Percentiles rank a stretch among this genome's conserved stretches.
phyloP scores from a whole-genome alignment of 208 protist species.

The Vickermania ingenoplastis region DNA sequence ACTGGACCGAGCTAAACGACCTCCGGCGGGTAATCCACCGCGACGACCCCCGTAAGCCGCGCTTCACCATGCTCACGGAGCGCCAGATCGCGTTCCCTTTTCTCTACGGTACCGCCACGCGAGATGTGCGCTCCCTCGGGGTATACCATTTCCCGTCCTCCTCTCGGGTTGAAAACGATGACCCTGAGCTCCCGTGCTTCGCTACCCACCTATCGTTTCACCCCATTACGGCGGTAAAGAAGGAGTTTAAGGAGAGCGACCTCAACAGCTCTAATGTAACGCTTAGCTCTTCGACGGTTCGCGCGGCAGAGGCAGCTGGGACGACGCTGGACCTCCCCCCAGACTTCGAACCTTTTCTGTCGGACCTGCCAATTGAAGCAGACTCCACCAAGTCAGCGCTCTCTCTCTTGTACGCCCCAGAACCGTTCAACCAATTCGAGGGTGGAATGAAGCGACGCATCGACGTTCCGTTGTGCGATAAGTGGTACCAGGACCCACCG shows the following conservation, averaged over 20 bases:
- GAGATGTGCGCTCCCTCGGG: slow-evolving; percentile 81
- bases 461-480: slow-evolving; percentile 99
- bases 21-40: slow-evolving; percentile 99
- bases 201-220: slow-evolving; percentile 98
- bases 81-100: slow-evolving; percentile 99
- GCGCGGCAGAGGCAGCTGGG: slow-evolving; percentile 4
- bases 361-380: slow-evolving; percentile 87
- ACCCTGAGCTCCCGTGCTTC: slow-evolving; percentile 98
- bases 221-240: slow-evolving; percentile 88
- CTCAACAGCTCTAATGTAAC: slow-evolving; percentile 10
- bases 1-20: slow-evolving; percentile 99
- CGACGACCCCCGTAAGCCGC: slow-evolving; percentile 84
- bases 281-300: slow-evolving; percentile 27
- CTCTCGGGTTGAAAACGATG: slow-evolving; percentile 90
- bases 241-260: slow-evolving; percentile 28
- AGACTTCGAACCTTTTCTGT: slow-evolving; percentile 77
- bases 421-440: slow-evolving; percentile 95
- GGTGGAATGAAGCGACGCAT: slow-evolving; percentile 93
- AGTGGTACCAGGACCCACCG: slow-evolving; percentile 96
- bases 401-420: slow-evolving; percentile 95
- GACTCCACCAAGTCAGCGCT: slow-evolving; percentile 91
- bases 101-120: slow-evolving; percentile 97
- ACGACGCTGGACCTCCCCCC: slow-evolving; percentile 27
- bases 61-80: slow-evolving; percentile 97
- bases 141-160: slow-evolving; percentile 93